Base-by-base conservation (phyloP, 306 rosid genomes). In the Lathyrus sativus region DNA sequence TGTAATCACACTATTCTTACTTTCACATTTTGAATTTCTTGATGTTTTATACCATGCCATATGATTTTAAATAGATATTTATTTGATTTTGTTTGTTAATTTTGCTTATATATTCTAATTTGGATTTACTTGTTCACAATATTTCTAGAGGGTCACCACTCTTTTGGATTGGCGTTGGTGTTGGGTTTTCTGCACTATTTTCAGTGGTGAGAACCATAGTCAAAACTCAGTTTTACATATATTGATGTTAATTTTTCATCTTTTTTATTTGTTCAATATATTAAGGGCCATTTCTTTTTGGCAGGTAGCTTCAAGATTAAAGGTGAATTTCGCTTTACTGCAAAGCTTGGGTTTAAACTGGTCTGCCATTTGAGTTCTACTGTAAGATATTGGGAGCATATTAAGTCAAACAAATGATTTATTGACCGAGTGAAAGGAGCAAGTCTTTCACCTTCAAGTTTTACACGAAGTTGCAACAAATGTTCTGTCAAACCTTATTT, bases 131-230 rank as follows among this genome's bases (percentile, higher is more conserved):
- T 79, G 7, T 62, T 80, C 38, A 49, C 73, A 55, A 49, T 74
- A 19, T 68, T 74, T 80, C 49, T 65, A 95, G 99, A 54, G 99
- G 97, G 65, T 87, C 99, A 4, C 99, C 97, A 43, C 89, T 95
- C 63, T 91, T 95, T 73, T 91, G 99, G 99, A 85, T 95, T 48
- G 92, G 95, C 2, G 91, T 91, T 69, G 99, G 99, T 62, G 99
- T 95, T 81, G 99, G 91, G 70, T 80, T 95, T 50, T 91, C 99
- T 43, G 97, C 92, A 42, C 71, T 95, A 7, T 95, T 91, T 81
- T 83, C 99, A 72, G 68, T 85, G 91, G 99, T 95, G 85, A 87
- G 97, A 81, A 79, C 64, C 37, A 8, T 22, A 67, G 41, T 64
- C 33, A 15, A 59, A 56, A 43, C 19, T 77, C 19, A 68, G 28